Evolutionary conservation across 257 asterid genomes (phyloP).

Genomic region (Coffea canephora): DNA sequence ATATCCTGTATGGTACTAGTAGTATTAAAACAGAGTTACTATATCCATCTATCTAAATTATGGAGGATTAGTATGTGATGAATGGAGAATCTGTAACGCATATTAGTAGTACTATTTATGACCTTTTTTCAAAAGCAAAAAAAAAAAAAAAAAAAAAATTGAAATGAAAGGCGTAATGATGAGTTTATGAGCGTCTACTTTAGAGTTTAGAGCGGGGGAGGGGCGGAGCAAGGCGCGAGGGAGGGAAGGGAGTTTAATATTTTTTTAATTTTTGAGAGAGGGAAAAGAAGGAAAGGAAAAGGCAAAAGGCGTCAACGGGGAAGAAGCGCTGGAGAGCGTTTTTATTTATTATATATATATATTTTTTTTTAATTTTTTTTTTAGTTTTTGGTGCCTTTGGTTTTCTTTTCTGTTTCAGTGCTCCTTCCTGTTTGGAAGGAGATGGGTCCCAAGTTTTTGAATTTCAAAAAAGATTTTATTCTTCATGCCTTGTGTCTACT

Average conservation of each 20-base stretch:
- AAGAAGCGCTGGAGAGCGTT: neutral
- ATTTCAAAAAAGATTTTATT: conserved; percentile 33
- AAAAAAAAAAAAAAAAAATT: conserved; percentile 18
- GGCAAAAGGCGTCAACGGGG: neutral
- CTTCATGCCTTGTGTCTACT: neutral
- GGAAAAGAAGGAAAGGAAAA: conserved; percentile 18
- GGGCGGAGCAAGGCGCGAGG: conserved; percentile 23
- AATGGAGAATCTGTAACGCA: neutral
- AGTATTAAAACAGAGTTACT: too few species aligned
- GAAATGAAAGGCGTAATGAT: neutral
- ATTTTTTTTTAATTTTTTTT: too few species aligned
- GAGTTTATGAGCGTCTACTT: neutral
- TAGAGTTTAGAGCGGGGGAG: conserved; percentile 3
- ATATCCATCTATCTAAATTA: neutral
- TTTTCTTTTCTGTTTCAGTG: too few species aligned
- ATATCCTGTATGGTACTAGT: neutral
- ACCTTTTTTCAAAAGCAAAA: neutral
- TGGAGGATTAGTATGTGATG: neutral
- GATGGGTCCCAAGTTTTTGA: conserved; percentile 31
- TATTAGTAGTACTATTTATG: neutral
- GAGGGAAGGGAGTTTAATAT: conserved; percentile 1
- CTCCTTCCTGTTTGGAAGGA: neutral
- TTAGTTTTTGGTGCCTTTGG: too few species aligned
- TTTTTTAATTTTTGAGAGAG: conserved; percentile 18
- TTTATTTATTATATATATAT: neutral